Percentiles rank a stretch among this genome's conserved stretches.
These are phyloP conservation scores for Hypoxylon intermedium DNA, from an alignment of 495 filamentous ascomycete genomes.

Conservation along the genomic window DNA sequence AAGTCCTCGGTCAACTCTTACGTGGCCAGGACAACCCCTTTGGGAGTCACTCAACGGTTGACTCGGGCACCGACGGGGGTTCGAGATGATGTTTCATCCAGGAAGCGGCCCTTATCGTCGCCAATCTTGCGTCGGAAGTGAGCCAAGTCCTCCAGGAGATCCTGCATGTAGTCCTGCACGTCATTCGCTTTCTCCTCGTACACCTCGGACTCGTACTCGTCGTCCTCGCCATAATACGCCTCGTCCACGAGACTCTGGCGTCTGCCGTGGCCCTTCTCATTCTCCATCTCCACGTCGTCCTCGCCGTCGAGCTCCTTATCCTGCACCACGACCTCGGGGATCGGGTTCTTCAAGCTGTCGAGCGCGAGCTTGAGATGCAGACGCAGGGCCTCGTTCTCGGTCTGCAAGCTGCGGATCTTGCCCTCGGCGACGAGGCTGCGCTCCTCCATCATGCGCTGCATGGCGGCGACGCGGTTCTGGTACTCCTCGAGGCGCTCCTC, in stretches of 20 bases:
- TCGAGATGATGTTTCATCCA: slow-evolving; percentile 47
- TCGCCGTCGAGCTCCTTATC: slow-evolving; percentile 43
- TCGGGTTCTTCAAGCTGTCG: slow-evolving; percentile 88
- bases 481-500: slow-evolving; percentile 89
- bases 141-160: slow-evolving; percentile 76
- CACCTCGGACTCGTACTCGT: slow-evolving; percentile 53
- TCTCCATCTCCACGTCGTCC: slow-evolving; percentile 9
- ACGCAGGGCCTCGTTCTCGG: slow-evolving; percentile 87
- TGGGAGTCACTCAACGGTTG: too few species aligned
- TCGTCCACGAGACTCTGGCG: slow-evolving; percentile 43
- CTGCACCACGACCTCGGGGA: slow-evolving; percentile 59
- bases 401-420: slow-evolving; percentile 85
- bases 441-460: slow-evolving; percentile 97
- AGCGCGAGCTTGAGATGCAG: slow-evolving; percentile 85
- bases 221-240: slow-evolving; percentile 52
- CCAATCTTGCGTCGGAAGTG: slow-evolving; percentile 83
- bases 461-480: slow-evolving; percentile 79
- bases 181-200: slow-evolving; percentile 60
- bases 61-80: slow-evolving; percentile 38
- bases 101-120: slow-evolving; percentile 71
- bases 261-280: slow-evolving; percentile 42
- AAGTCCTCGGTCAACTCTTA: background rate
- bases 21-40: background rate
- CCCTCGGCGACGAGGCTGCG: slow-evolving; percentile 82
- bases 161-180: slow-evolving; percentile 72